Conservation (phyloP, 768 basidiomycete species). For the Erythrobasidium yunnanense region DNA sequence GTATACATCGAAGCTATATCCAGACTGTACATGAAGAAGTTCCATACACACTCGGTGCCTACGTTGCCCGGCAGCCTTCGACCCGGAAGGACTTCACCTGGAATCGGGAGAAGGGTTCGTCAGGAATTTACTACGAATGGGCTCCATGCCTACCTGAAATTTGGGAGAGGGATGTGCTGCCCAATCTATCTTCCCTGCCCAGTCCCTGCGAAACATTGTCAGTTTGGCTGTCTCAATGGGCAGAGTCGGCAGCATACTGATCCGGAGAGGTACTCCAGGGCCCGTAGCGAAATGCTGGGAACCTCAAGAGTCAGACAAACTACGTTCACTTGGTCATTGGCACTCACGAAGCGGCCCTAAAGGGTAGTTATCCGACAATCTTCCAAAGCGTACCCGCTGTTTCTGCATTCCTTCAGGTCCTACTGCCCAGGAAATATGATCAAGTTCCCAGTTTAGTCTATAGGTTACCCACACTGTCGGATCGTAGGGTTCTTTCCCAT, state of each 20-base stretch:
- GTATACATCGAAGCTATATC: not conserved
- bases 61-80: not conserved
- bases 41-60: not conserved
- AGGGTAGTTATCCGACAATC: not conserved
- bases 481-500: not conserved
- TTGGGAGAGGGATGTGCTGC: not conserved
- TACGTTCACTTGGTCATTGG: constrained; percentile 3
- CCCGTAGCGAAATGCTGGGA: not conserved
- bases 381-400: not conserved
- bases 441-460: not conserved
- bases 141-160: not conserved
- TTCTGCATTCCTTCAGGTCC: not conserved
- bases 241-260: no score
- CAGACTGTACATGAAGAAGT: not conserved
- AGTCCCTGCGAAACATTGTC: no score
- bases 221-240: no score
- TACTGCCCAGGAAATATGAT: constrained; percentile 4
- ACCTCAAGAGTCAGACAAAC: not conserved
- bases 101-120: no score
- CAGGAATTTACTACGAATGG: not conserved
- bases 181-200: not conserved
- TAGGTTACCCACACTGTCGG: not conserved
- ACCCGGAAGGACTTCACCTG: not conserved
- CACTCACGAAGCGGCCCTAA: not conserved
- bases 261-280: not conserved